Conservation (phyloP, 441 rosid species). For the Biscutella laevigata region DNA sequence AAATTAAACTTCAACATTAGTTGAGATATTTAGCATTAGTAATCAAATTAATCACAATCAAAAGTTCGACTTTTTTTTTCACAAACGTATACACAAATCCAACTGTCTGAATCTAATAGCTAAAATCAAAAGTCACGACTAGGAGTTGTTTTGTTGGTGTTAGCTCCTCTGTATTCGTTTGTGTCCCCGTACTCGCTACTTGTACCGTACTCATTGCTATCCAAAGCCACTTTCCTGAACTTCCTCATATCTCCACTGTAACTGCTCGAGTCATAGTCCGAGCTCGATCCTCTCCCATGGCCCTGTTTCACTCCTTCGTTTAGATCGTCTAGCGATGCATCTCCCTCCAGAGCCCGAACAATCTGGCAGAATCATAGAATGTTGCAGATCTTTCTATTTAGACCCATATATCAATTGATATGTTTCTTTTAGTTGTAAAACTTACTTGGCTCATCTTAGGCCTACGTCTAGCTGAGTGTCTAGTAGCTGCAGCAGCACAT, state of each 20-base stretch:
- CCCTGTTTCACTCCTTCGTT: slow-evolving; percentile 36
- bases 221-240: slow-evolving; percentile 34
- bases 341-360: slow-evolving; percentile 71
- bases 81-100: slow-evolving; percentile 14
- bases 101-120: slow-evolving; percentile 25
- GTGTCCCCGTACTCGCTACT: slow-evolving; percentile 56
- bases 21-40: slow-evolving; percentile 9
- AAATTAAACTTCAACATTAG: not conserved
- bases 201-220: slow-evolving; percentile 29
- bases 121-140: slow-evolving; percentile 16
- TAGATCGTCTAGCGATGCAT: slow-evolving; percentile 50
- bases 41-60: slow-evolving; percentile 21
- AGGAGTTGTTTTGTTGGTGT: slow-evolving; percentile 13
- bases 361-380: slow-evolving; percentile 32
- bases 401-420: not conserved
- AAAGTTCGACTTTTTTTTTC: not conserved
- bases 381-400: not conserved
- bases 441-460: slow-evolving; percentile 80
- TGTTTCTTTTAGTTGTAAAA: not conserved
- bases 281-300: slow-evolving; percentile 29
- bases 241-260: slow-evolving; percentile 42
- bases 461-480: slow-evolving; percentile 59
- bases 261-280: slow-evolving; percentile 28
- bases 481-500: slow-evolving; percentile 58
- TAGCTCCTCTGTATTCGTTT: slow-evolving; percentile 58